These are phyloP conservation scores for Blastocystis hominis DNA, from an alignment of 352 stramenopile genomes.

Conservation along the genomic window DNA sequence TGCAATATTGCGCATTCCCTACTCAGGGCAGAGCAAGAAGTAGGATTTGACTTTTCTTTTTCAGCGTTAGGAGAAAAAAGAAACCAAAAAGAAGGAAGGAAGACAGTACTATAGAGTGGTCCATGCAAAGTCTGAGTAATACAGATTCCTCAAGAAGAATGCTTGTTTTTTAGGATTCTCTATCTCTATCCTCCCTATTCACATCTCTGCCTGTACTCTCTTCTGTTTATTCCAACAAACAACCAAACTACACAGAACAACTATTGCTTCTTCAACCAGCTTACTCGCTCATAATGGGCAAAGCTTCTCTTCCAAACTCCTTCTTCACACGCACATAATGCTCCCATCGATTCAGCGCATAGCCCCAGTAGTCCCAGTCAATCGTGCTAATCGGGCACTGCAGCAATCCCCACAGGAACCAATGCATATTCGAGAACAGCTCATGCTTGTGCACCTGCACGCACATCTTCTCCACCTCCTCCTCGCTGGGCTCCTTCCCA, in stretches of 20 bases:
- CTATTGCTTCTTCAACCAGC: no score
- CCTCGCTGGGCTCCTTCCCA: background rate
- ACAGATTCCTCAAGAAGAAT: no score
- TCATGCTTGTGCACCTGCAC: background rate
- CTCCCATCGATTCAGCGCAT: background rate
- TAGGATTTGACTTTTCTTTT: background rate
- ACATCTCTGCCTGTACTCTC: background rate
- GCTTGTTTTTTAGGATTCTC: no score
- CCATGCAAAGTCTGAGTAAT: no score
- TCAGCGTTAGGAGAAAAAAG: background rate
- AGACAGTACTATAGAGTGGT: background rate
- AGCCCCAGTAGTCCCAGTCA: constrained; percentile 38
- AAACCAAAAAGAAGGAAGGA: background rate
- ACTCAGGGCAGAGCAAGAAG: background rate
- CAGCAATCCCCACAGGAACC: constrained; percentile 38
- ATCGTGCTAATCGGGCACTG: background rate
- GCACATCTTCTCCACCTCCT: constrained; percentile 27
- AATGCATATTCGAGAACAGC: constrained; percentile 3
- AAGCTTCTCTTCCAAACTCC: background rate
- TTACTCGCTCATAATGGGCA: background rate
- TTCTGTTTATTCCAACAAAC: background rate
- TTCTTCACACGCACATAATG: background rate
- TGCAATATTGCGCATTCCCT: background rate
- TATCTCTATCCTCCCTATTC: no score
- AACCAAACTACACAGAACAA: background rate